Conservation (phyloP, 2,329 filamentous ascomycete species). For the Penicillium fuscoglaucum region DNA sequence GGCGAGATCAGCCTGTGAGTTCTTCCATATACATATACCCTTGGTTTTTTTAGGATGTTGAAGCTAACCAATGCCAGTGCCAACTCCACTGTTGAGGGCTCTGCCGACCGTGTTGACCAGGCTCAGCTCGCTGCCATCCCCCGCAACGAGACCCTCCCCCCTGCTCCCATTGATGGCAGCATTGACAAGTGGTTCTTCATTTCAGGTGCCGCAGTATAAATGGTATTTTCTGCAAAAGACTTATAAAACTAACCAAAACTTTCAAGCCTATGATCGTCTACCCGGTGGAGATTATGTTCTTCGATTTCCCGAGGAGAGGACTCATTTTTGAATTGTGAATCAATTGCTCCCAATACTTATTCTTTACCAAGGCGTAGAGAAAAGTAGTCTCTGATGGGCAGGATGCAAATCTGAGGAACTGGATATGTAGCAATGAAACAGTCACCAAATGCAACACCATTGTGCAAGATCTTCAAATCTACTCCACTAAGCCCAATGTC, state of each 20-base stretch:
- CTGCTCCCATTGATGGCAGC: slow-evolving; percentile 88
- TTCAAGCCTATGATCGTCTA: slow-evolving; percentile 7
- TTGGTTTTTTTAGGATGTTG: neutral
- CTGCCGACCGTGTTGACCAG: slow-evolving; percentile 68
- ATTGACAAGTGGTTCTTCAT: slow-evolving; percentile 99
- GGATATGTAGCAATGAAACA: neutral
- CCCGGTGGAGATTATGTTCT: neutral
- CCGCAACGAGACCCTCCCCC: slow-evolving; percentile 72
- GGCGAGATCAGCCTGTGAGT: slow-evolving; percentile 81
- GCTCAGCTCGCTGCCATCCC: slow-evolving; percentile 75
- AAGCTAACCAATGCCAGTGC: slow-evolving; percentile 53
- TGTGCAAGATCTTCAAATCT: neutral
- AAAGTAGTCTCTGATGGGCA: neutral
- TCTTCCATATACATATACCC: neutral
- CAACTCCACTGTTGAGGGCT: slow-evolving; percentile 76
- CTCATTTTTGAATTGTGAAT: slow-evolving; percentile 4
- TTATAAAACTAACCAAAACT: slow-evolving; percentile 24
- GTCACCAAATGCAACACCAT: neutral
- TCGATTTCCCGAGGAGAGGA: neutral
- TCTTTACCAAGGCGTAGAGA: neutral
- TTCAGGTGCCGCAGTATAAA: slow-evolving; percentile 84
- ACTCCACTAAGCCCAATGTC: neutral
- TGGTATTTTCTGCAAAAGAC: slow-evolving; percentile 22
- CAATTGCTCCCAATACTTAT: neutral
- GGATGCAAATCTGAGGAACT: neutral